phyloP scores from a whole-genome alignment of 306 rosid genomes.

The Begonia peltatifolia region DNA sequence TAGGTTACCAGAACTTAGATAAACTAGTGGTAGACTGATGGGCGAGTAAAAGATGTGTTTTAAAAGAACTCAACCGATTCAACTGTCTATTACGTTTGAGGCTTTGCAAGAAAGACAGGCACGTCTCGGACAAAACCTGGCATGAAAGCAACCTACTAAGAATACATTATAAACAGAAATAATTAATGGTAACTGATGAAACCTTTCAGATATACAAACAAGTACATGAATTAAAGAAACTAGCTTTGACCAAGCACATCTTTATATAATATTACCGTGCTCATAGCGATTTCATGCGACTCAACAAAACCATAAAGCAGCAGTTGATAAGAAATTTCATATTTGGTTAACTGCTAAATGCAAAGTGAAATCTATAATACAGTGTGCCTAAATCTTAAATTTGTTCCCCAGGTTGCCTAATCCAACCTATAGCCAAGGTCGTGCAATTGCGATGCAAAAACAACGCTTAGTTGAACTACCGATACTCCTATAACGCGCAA shows the following conservation, averaged over 20 bases:
- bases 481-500: background rate
- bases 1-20: background rate
- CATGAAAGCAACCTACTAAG: conserved; percentile 4
- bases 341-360: background rate
- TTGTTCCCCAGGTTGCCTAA: conserved; percentile 72
- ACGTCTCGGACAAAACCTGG: conserved; percentile 63
- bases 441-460: conserved; percentile 30
- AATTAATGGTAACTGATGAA: background rate
- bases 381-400: conserved; percentile 71
- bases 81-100: conserved; percentile 42
- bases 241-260: conserved; percentile 56
- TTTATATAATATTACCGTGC: conserved; percentile 41
- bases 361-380: conserved; percentile 14
- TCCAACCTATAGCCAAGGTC: conserved; percentile 77
- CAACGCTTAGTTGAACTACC: conserved; percentile 27
- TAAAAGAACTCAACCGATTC: background rate
- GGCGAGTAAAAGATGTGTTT: background rate
- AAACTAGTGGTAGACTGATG: background rate
- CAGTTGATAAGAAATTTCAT: background rate
- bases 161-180: too few species aligned
- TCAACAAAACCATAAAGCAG: conserved; percentile 44
- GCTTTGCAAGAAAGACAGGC: conserved; percentile 81
- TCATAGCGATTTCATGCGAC: conserved; percentile 27
- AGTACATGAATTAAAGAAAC: too few species aligned
- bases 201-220: conserved; percentile 14